A percentile compares a stretch with the other conserved stretches of the same genome.
phyloP scores from a whole-genome alignment of 208 protist genomes.

The Lotmaria passim region DNA sequence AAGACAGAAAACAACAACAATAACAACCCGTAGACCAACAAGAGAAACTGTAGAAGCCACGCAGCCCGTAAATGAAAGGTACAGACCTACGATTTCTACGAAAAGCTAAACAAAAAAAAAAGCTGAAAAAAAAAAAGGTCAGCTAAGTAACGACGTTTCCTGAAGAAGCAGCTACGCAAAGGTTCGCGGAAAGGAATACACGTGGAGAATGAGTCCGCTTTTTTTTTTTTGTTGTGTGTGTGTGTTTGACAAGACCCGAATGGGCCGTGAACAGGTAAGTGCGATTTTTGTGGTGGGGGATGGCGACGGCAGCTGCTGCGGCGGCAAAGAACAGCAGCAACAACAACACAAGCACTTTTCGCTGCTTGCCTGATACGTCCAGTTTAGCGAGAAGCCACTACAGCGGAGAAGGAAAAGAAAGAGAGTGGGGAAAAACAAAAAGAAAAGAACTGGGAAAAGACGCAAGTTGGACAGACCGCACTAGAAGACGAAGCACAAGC shows the following conservation, averaged over 20 bases:
- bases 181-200: no score
- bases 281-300: neutral
- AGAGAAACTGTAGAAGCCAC: no score
- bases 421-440: neutral
- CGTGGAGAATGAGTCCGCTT: no score
- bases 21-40: no score
- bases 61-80: no score
- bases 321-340: neutral
- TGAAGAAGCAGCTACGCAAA: no score
- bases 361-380: neutral
- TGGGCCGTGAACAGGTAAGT: neutral
- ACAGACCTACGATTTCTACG: no score
- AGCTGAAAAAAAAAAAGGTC: neutral
- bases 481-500: neutral
- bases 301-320: neutral
- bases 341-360: neutral
- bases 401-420: neutral
- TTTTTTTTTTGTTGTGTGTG: no score
- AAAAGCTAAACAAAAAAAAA: neutral
- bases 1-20: no score
- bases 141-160: no score
- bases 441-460: neutral
- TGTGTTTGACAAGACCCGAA: no score
- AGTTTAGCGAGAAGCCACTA: neutral
- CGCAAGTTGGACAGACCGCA: no score